A percentile compares a stretch with the other conserved stretches of the same genome.
These are phyloP conservation scores for Thelephora terrestris DNA, from an alignment of 1,284 basidiomycete genomes.

Conservation along the genomic window DNA sequence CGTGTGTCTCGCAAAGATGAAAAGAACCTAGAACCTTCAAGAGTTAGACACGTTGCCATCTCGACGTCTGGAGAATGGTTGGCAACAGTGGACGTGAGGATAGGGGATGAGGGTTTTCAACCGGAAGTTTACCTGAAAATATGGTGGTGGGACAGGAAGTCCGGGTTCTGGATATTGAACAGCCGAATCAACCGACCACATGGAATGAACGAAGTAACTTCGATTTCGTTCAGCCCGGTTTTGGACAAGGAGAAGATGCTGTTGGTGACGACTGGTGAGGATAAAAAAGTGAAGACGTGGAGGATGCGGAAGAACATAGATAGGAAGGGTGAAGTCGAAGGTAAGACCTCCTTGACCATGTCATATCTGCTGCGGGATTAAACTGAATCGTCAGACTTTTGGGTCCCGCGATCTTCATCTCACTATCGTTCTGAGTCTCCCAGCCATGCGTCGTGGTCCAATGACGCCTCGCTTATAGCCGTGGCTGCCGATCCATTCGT, in stretches of 20 bases:
- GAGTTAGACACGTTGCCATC: conserved; percentile 65
- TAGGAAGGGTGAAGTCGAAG: conserved; percentile 39
- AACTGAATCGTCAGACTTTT: conserved; percentile 45
- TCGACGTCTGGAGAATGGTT: conserved; percentile 79
- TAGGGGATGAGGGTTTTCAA: conserved; percentile 52
- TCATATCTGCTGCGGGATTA: not conserved
- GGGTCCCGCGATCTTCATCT: conserved; percentile 67
- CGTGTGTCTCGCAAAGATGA: conserved; percentile 81
- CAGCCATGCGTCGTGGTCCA: conserved; percentile 65
- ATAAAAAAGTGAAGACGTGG: conserved; percentile 70
- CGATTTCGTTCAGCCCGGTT: conserved; percentile 58
- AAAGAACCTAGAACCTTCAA: conserved; percentile 65
- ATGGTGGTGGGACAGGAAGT: conserved; percentile 74
- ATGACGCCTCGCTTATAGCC: conserved; percentile 80
- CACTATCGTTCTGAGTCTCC: conserved; percentile 63
- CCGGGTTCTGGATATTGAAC: conserved; percentile 62
- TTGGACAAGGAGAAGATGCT: conserved; percentile 24
- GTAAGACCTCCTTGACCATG: conserved; percentile 24
- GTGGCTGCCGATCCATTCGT: conserved; percentile 63
- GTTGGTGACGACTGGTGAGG: conserved; percentile 58
- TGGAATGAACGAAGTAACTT: conserved; percentile 52
- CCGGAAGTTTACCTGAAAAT: conserved; percentile 80
- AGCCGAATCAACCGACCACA: conserved; percentile 91
- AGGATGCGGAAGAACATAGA: conserved; percentile 33
- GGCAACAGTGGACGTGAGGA: conserved; percentile 81